Percentiles rank a stretch among this genome's conserved stretches.
Evolutionary conservation across 2,329 filamentous ascomycete genomes (phyloP).

Genomic region (Cercospora sp.): DNA sequence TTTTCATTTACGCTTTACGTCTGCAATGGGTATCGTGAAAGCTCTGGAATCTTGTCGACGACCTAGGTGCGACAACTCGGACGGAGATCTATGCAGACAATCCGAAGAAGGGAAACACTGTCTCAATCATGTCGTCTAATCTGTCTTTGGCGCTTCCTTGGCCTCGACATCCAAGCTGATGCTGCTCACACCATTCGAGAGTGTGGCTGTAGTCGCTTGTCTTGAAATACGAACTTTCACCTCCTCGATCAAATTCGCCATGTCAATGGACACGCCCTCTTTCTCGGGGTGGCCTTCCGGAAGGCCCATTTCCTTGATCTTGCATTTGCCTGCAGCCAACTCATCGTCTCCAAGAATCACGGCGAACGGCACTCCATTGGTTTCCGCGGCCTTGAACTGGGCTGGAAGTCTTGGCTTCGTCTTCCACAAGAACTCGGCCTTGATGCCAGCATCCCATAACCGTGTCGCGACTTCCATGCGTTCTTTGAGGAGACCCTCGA

Average conservation of each 20-base stretch:
- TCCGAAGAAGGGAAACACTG: neutral
- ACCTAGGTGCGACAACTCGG: neutral
- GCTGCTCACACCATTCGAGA: constrained; percentile 27
- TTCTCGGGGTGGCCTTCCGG: constrained; percentile 84
- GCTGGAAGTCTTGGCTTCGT: constrained; percentile 82
- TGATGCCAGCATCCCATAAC: constrained; percentile 86
- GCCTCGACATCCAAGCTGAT: constrained; percentile 31
- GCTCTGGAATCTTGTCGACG: neutral
- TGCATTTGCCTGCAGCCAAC: constrained; percentile 76
- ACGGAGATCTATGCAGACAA: neutral
- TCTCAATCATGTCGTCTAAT: constrained; percentile 3
- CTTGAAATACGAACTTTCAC: constrained; percentile 54
- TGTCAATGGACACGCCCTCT: constrained; percentile 74
- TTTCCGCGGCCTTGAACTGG: constrained; percentile 90
- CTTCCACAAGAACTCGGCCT: constrained; percentile 88
- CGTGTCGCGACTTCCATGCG: constrained; percentile 75
- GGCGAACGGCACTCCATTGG: constrained; percentile 75
- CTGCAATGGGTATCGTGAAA: constrained; percentile 2
- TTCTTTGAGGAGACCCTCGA: constrained; percentile 76
- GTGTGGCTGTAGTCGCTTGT: constrained; percentile 12
- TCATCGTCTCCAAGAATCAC: constrained; percentile 92
- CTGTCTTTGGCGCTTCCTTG: constrained; percentile 25
- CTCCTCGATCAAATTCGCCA: constrained; percentile 63
- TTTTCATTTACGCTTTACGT: neutral
- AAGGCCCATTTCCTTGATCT: constrained; percentile 82